A percentile compares a stretch with the other conserved stretches of the same genome.
phyloP scores from a whole-genome alignment of 1,139 yeast genomes.

The Taiozyma onychis region DNA sequence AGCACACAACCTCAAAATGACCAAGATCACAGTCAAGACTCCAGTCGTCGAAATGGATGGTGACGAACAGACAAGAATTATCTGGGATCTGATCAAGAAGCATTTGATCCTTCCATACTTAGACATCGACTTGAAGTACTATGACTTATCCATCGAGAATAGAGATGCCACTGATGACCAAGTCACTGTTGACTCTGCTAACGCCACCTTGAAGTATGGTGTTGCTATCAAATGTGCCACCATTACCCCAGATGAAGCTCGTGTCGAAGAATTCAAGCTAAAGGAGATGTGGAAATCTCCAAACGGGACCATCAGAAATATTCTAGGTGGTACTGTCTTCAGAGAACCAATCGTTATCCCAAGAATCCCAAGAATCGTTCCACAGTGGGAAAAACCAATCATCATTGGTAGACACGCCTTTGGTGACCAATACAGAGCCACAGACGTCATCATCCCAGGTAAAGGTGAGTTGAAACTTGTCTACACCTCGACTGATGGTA shows the following conservation, averaged over 20 bases:
- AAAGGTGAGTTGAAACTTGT: constrained; percentile 66
- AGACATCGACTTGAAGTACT: constrained; percentile 68
- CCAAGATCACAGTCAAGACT: constrained; percentile 58
- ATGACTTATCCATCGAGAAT: constrained; percentile 65
- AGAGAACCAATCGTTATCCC: constrained; percentile 79
- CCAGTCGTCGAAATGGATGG: constrained; percentile 84
- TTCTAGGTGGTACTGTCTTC: constrained; percentile 77
- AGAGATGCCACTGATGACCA: constrained; percentile 71
- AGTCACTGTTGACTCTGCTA: constrained; percentile 70
- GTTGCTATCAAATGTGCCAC: constrained; percentile 87
- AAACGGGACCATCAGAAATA: constrained; percentile 79
- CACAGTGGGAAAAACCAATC: constrained; percentile 78
- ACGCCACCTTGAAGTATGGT: constrained; percentile 69
- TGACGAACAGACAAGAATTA: constrained; percentile 83
- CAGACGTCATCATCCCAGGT: constrained; percentile 62
- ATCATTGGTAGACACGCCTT: constrained; percentile 84
- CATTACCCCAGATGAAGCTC: constrained; percentile 77
- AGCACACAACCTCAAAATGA: neutral
- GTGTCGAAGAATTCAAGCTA: constrained; percentile 69
- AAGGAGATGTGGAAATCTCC: constrained; percentile 86
- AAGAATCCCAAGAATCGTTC: constrained; percentile 68
- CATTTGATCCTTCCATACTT: constrained; percentile 65
- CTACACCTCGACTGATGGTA: constrained; percentile 59
- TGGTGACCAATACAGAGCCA: constrained; percentile 82
- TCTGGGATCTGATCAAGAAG: constrained; percentile 72